Evolutionary conservation across 2,329 filamentous ascomycete species (phyloP).

Genomic region (Fusarium humuli): DNA sequence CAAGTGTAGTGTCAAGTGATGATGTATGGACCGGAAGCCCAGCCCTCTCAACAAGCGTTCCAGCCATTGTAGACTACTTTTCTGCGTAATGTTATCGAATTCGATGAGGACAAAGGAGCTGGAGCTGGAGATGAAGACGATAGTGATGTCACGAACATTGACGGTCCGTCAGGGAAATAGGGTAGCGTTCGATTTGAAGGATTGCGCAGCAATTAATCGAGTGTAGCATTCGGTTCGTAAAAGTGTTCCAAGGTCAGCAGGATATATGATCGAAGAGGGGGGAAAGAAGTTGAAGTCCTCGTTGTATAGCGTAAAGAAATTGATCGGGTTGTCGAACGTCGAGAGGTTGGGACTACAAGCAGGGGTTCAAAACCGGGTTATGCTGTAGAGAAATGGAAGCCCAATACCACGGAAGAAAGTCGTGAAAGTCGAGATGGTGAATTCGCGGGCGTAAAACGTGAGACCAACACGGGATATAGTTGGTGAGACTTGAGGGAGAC

Average conservation of each 20-base stretch:
- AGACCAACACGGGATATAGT: slow-evolving; percentile 19
- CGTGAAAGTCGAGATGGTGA: slow-evolving; percentile 17
- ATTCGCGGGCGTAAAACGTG: slow-evolving; percentile 22
- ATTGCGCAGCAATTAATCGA: slow-evolving; percentile 8
- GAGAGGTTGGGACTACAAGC: slow-evolving; percentile 38
- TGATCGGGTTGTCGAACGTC: slow-evolving; percentile 29
- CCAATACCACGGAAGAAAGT: slow-evolving; percentile 20
- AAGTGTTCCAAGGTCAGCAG: not conserved
- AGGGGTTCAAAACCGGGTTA: slow-evolving; percentile 39
- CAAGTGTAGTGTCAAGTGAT: slow-evolving; percentile 29
- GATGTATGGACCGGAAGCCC: slow-evolving; percentile 22
- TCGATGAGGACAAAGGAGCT: not conserved
- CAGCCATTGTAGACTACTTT: slow-evolving; percentile 40
- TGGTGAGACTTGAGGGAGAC: slow-evolving; percentile 32
- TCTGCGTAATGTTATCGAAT: slow-evolving; percentile 17
- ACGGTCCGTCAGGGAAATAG: slow-evolving; percentile 12
- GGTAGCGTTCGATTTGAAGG: not conserved
- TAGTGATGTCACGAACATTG: slow-evolving; percentile 38
- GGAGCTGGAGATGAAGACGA: not conserved
- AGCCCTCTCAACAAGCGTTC: slow-evolving; percentile 41
- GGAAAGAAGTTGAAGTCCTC: slow-evolving; percentile 15
- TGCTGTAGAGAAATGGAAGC: slow-evolving; percentile 17
- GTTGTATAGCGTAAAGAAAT: slow-evolving; percentile 23
- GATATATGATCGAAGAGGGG: not conserved
- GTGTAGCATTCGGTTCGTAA: not conserved